A percentile compares a stretch with the other conserved stretches of the same genome.
Evolutionary conservation across 2,329 filamentous ascomycete species (phyloP).

Genomic region (Huntiella decipiens): DNA sequence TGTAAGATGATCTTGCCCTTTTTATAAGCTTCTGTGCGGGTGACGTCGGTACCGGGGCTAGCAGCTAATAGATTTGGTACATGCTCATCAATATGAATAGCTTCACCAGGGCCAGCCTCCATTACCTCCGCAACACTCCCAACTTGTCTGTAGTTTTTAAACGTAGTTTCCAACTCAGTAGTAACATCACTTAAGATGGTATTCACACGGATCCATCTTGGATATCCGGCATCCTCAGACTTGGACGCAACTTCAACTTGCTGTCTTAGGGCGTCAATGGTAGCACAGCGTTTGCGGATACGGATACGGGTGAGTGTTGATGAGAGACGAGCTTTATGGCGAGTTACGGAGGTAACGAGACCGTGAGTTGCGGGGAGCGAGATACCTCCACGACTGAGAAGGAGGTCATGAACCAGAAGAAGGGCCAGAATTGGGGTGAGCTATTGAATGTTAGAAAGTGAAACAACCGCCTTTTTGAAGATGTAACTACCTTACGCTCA

Average conservation of each 20-base stretch:
- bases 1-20: conserved; percentile 71
- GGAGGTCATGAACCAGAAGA: conserved; percentile 68
- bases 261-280: conserved; percentile 45
- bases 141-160: conserved; percentile 42
- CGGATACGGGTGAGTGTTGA: conserved; percentile 71
- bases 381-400: conserved; percentile 66
- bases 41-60: conserved; percentile 51
- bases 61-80: conserved; percentile 72
- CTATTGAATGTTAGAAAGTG: conserved; percentile 26
- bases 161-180: conserved; percentile 56
- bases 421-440: conserved; percentile 64
- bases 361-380: conserved; percentile 65
- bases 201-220: conserved; percentile 87
- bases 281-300: conserved; percentile 49
- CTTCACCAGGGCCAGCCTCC: conserved; percentile 13
- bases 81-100: conserved; percentile 55
- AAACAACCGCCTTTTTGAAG: neutral
- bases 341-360: conserved; percentile 53
- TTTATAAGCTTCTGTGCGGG: conserved; percentile 53
- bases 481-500: conserved; percentile 57
- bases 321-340: conserved; percentile 61
- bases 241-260: conserved; percentile 33
- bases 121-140: conserved; percentile 38
- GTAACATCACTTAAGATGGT: conserved; percentile 51
- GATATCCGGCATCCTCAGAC: conserved; percentile 39